These are phyloP conservation scores for Candida saitoana DNA, from an alignment of 805 yeast genomes.

Conservation along the genomic window DNA sequence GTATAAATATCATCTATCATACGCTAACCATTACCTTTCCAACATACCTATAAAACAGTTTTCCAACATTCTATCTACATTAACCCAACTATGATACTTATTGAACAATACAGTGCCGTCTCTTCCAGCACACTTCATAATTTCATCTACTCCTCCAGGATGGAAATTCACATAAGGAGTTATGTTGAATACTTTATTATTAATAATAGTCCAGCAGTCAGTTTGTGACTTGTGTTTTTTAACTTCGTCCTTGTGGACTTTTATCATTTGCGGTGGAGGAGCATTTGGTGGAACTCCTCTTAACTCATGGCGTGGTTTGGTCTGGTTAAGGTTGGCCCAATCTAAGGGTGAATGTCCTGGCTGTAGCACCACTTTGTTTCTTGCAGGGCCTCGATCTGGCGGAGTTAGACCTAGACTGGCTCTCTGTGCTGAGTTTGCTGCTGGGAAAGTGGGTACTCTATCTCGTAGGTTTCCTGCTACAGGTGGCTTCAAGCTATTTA, in stretches of 20 bases:
- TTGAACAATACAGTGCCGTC: slow-evolving; percentile 78
- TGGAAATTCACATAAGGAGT: slow-evolving; percentile 81
- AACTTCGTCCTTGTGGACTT: slow-evolving; percentile 55
- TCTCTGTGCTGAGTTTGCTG: slow-evolving; percentile 36
- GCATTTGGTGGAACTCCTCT: slow-evolving; percentile 49
- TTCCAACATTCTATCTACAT: slow-evolving; percentile 74
- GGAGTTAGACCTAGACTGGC: slow-evolving; percentile 12
- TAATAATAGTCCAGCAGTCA: slow-evolving; percentile 84
- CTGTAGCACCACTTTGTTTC: slow-evolving; percentile 54
- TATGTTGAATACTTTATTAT: slow-evolving; percentile 80
- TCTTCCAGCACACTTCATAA: slow-evolving; percentile 74
- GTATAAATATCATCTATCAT: no score
- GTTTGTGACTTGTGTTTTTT: slow-evolving; percentile 51
- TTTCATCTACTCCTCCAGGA: slow-evolving; percentile 85
- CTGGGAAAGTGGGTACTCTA: slow-evolving; percentile 23
- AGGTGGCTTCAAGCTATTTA: slow-evolving; percentile 4
- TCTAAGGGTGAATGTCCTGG: slow-evolving; percentile 87
- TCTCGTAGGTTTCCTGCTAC: neutral
- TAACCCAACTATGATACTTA: slow-evolving; percentile 72
- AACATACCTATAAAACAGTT: slow-evolving; percentile 70
- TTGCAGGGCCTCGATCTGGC: slow-evolving; percentile 7
- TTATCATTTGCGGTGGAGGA: slow-evolving; percentile 49
- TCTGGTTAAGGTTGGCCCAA: slow-evolving; percentile 64
- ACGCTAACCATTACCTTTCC: slow-evolving; percentile 13
- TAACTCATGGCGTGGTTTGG: slow-evolving; percentile 43